Conservation (phyloP, 2,329 filamentous ascomycete species). For the Pseudocercospora vitis region DNA sequence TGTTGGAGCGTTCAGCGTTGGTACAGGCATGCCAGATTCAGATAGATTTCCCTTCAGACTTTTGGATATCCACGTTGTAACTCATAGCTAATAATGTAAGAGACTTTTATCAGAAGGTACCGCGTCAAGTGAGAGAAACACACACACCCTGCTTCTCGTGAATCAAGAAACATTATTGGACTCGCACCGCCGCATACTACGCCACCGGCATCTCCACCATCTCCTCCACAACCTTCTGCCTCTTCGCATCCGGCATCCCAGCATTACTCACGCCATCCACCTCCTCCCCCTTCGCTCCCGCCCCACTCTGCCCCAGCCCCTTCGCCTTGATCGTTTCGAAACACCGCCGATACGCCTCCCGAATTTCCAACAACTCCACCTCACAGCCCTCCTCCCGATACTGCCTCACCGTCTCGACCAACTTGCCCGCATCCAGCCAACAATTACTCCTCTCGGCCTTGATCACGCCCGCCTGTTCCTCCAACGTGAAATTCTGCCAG, state of each 20-base stretch:
- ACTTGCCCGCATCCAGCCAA: constrained; percentile 60
- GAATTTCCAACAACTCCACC: constrained; percentile 60
- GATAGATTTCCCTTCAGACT: constrained; percentile 1
- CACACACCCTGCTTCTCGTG: no score
- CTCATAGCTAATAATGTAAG: background rate
- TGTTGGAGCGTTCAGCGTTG: background rate
- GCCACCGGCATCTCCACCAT: background rate
- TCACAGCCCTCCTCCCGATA: constrained; percentile 44
- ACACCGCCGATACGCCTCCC: constrained; percentile 61
- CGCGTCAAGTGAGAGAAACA: no score
- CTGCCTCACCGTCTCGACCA: constrained; percentile 60
- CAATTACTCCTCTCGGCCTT: constrained; percentile 68
- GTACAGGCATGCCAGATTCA: background rate
- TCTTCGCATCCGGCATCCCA: background rate
- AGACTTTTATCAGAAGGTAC: no score
- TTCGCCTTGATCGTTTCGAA: constrained; percentile 59
- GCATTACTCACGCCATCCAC: background rate
- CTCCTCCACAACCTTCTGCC: constrained; percentile 4
- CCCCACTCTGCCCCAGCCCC: background rate
- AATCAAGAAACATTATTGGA: background rate
- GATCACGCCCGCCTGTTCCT: constrained; percentile 67
- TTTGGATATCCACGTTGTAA: no score
- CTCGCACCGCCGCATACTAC: background rate
- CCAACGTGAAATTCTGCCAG: constrained; percentile 66
- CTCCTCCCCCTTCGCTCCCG: no score